These are phyloP conservation scores for Taxillus chinensis DNA, from an alignment of 164 flowering plant species.

Conservation along the genomic window DNA sequence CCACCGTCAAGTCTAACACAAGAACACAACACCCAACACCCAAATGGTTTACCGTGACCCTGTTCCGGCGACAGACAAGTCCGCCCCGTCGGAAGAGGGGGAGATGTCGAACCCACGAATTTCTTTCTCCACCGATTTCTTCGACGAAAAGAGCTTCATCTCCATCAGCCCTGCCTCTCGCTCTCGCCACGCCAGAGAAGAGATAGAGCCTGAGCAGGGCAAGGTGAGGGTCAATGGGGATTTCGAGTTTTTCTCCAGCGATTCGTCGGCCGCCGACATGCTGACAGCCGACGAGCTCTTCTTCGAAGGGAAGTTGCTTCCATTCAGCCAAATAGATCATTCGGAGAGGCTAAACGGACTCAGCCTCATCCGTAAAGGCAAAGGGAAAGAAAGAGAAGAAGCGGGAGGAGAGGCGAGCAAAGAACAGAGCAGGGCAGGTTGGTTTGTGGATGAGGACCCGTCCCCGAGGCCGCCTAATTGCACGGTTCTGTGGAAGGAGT, in stretches of 20 bases:
- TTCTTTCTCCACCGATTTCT: constrained; percentile 68
- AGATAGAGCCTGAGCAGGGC: constrained; percentile 10
- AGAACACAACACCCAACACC: neutral
- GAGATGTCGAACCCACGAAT: constrained; percentile 50
- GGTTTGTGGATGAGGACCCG: constrained; percentile 87
- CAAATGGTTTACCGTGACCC: constrained; percentile 41
- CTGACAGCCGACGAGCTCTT: constrained; percentile 81
- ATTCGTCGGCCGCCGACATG: constrained; percentile 24
- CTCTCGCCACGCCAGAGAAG: constrained; percentile 4
- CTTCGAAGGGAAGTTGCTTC: constrained; percentile 76
- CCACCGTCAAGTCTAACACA: constrained; percentile 4
- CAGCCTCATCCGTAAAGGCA: constrained; percentile 19
- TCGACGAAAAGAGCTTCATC: constrained; percentile 50
- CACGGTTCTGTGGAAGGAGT: constrained; percentile 90
- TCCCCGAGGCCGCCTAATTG: constrained; percentile 95
- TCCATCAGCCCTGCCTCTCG: constrained; percentile 31
- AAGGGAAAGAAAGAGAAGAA: constrained; percentile 12
- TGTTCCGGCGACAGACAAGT: constrained; percentile 20
- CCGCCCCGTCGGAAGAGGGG: constrained; percentile 13
- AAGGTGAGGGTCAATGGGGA: constrained; percentile 23
- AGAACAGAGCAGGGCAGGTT: constrained; percentile 31
- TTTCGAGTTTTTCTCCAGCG: constrained; percentile 68
- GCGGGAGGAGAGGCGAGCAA: neutral
- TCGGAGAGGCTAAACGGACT: constrained; percentile 41
- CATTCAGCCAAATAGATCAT: constrained; percentile 58